These are phyloP conservation scores for Xylariaceae sp. DNA, from an alignment of 2,329 filamentous ascomycete species.

Conservation along the genomic window DNA sequence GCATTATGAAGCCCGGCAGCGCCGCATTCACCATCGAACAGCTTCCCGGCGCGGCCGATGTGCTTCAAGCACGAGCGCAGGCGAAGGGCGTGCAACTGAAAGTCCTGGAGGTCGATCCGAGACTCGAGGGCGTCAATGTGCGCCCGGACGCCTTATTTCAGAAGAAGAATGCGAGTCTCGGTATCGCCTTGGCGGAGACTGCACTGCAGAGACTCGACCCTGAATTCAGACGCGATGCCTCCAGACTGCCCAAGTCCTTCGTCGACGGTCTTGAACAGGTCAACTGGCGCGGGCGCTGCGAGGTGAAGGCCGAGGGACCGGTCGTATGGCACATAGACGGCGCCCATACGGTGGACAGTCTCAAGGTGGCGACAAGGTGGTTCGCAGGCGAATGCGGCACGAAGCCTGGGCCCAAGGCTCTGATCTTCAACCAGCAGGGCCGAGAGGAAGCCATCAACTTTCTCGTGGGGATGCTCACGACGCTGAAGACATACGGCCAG, in stretches of 20 bases:
- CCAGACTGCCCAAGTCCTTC: conserved; percentile 56
- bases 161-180: conserved; percentile 48
- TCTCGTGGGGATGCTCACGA: conserved; percentile 41
- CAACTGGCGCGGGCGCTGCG: conserved; percentile 74
- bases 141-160: conserved; percentile 52
- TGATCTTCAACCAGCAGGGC: conserved; percentile 88
- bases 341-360: conserved; percentile 86
- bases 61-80: conserved; percentile 44
- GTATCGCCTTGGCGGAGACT: conserved; percentile 46
- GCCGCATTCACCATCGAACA: conserved; percentile 56
- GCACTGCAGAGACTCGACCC: conserved; percentile 42
- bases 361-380: conserved; percentile 76
- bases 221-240: conserved; percentile 19
- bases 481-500: conserved; percentile 29
- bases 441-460: conserved; percentile 50
- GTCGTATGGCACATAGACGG: conserved; percentile 87
- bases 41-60: conserved; percentile 37
- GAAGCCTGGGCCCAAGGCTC: conserved; percentile 33
- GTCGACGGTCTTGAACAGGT: conserved; percentile 68
- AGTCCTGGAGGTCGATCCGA: conserved; percentile 41
- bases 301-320: conserved; percentile 47
- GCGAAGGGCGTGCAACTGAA: conserved; percentile 46
- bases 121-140: conserved; percentile 43
- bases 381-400: conserved; percentile 52
- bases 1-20: conserved; percentile 58